Evolutionary conservation across 2,329 filamentous ascomycete species (phyloP).

Genomic region (Chrysoporthe puriensis): DNA sequence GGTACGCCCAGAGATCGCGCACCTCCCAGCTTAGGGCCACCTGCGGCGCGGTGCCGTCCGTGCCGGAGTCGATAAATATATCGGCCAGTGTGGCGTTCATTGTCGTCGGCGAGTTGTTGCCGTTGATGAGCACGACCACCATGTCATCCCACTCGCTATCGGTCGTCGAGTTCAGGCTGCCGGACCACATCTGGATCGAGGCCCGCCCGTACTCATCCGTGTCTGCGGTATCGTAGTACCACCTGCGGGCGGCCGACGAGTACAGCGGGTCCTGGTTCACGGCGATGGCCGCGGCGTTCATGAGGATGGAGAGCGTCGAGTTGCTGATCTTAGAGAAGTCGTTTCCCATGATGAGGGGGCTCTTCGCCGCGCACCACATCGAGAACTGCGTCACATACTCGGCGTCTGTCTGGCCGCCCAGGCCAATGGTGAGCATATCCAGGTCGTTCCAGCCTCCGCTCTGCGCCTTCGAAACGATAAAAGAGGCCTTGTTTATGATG

Average conservation of each 20-base stretch:
- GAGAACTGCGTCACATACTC: constrained; percentile 33
- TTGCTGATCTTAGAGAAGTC: constrained; percentile 35
- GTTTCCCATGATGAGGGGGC: constrained; percentile 32
- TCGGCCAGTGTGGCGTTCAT: constrained; percentile 57
- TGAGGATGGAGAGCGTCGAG: constrained; percentile 43
- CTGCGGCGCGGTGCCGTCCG: constrained; percentile 45
- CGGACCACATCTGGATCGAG: constrained; percentile 55
- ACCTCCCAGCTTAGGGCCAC: constrained; percentile 53
- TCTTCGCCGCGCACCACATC: constrained; percentile 32
- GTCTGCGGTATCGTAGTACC: constrained; percentile 34
- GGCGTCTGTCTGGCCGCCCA: constrained; percentile 31
- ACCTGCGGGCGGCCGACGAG: constrained; percentile 20
- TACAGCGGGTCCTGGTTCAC: constrained; percentile 36
- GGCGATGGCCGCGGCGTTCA: constrained; percentile 48
- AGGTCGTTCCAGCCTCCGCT: constrained; percentile 32
- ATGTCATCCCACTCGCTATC: constrained; percentile 48
- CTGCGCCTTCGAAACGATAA: constrained; percentile 28
- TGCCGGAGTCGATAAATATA: constrained; percentile 54
- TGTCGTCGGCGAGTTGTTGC: constrained; percentile 43
- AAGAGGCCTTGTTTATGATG: constrained; percentile 31
- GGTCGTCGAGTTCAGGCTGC: constrained; percentile 43
- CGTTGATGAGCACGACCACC: constrained; percentile 55
- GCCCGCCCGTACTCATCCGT: constrained; percentile 47
- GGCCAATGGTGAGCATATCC: constrained; percentile 33
- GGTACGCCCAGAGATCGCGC: constrained; percentile 58